phyloP scores from a whole-genome alignment of 805 yeast genomes.

The Candida alai region DNA sequence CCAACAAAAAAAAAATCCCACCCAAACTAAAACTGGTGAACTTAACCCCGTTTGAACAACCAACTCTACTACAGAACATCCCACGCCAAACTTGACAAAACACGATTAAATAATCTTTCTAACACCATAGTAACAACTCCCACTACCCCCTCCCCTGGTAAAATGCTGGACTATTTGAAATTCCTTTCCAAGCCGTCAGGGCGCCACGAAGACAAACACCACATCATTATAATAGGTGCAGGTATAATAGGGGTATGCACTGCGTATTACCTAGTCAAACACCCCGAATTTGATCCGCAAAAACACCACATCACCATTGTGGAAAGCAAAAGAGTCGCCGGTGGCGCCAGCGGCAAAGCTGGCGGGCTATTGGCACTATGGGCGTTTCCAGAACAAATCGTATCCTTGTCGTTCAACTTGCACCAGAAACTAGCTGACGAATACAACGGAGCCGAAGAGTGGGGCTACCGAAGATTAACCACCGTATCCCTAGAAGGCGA shows the following conservation, averaged over 20 bases:
- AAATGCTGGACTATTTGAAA: slow-evolving; percentile 26
- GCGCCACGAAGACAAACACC: slow-evolving; percentile 58
- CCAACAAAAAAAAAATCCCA: too few relatives aligned
- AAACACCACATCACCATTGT: slow-evolving; percentile 79
- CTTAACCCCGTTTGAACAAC: too few relatives aligned
- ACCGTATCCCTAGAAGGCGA: slow-evolving; percentile 89
- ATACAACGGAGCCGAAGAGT: slow-evolving; percentile 77
- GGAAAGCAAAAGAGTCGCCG: slow-evolving; percentile 90
- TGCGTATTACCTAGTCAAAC: slow-evolving; percentile 82
- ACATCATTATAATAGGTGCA: slow-evolving; percentile 85
- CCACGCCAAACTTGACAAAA: too few relatives aligned
- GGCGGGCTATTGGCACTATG: slow-evolving; percentile 93
- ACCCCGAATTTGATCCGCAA: slow-evolving; percentile 70
- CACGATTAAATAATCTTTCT: too few relatives aligned
- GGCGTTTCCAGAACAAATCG: slow-evolving; percentile 96
- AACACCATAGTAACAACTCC: too few relatives aligned
- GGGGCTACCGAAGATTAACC: slow-evolving; percentile 91
- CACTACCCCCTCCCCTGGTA: too few relatives aligned
- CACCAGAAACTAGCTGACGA: slow-evolving; percentile 79
- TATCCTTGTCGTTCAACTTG: slow-evolving; percentile 77
- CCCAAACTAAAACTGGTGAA: too few relatives aligned
- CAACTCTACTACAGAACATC: too few relatives aligned
- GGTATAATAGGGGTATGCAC: slow-evolving; percentile 96
- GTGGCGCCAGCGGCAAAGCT: slow-evolving; percentile 97
- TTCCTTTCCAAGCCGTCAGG: slow-evolving; percentile 43